A percentile compares a stretch with the other conserved stretches of the same genome.
Conservation (phyloP, 257 asterid genomes). For the Penstemon newberryi region DNA sequence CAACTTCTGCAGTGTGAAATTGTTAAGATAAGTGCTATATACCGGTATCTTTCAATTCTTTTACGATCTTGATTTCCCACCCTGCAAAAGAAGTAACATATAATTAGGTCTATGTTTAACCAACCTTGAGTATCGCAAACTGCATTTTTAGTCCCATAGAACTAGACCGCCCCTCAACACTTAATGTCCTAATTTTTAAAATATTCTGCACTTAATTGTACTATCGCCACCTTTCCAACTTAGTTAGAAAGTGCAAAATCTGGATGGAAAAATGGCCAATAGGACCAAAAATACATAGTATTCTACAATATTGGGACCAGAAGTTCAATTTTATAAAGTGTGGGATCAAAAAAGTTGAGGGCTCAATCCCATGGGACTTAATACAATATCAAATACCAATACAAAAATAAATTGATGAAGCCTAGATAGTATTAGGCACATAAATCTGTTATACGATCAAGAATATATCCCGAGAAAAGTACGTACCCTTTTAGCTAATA, state of each 20-base stretch:
- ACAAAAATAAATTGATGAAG: not conserved
- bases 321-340: too few species aligned
- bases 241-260: too few species aligned
- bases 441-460: not conserved
- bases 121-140: not conserved
- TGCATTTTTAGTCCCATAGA: too few species aligned
- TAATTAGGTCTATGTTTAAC: not conserved
- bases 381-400: not conserved
- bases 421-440: not conserved
- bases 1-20: not conserved
- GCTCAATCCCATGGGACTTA: not conserved
- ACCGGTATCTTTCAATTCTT: not conserved
- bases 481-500: constrained; percentile 36
- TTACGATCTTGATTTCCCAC: not conserved
- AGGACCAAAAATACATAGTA: too few species aligned
- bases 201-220: too few species aligned
- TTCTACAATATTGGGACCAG: too few species aligned
- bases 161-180: too few species aligned
- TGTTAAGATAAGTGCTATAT: not conserved
- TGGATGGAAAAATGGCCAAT: too few species aligned
- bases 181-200: too few species aligned
- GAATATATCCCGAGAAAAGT: not conserved
- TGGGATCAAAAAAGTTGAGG: too few species aligned
- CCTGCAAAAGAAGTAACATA: constrained; percentile 23
- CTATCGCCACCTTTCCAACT: too few species aligned